These are phyloP conservation scores for Xanthoconium purpureum DNA, from an alignment of 768 basidiomycete genomes.

Conservation along the genomic window DNA sequence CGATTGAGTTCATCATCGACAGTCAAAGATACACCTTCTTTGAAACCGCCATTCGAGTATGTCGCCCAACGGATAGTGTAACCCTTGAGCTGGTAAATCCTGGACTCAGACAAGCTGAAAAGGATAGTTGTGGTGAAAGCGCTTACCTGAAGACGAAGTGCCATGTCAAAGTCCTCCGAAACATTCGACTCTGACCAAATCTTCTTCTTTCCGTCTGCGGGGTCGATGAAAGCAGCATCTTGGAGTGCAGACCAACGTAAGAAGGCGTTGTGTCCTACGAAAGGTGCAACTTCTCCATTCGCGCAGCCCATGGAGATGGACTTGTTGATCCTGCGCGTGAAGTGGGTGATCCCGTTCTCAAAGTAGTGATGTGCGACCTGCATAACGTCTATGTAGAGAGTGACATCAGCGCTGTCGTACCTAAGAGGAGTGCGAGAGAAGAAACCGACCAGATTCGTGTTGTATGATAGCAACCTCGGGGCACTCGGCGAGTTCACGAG, in stretches of 20 bases:
- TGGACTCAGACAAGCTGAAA: constrained; percentile 58
- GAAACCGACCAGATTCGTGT: constrained; percentile 66
- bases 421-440: not conserved
- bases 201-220: constrained; percentile 55
- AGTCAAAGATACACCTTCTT: constrained; percentile 89
- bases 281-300: constrained; percentile 74
- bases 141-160: constrained; percentile 47
- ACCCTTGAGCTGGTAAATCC: constrained; percentile 29
- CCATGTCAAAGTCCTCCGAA: constrained; percentile 73
- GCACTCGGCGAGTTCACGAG: constrained; percentile 75
- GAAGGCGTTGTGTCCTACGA: constrained; percentile 88
- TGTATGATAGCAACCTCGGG: constrained; percentile 91
- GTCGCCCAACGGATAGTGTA: constrained; percentile 60
- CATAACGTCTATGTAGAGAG: constrained; percentile 64
- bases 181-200: constrained; percentile 69
- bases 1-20: constrained; percentile 89
- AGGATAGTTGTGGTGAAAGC: not conserved
- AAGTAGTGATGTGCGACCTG: constrained; percentile 88
- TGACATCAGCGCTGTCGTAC: constrained; percentile 25
- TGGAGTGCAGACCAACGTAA: constrained; percentile 89
- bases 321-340: constrained; percentile 87
- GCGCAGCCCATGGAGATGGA: constrained; percentile 76
- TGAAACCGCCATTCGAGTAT: constrained; percentile 83
- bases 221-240: constrained; percentile 74
- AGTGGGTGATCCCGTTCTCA: constrained; percentile 90